Evolutionary conservation across 2,329 filamentous ascomycete species (phyloP).

Genomic region (Albophoma yamanashiensis): DNA sequence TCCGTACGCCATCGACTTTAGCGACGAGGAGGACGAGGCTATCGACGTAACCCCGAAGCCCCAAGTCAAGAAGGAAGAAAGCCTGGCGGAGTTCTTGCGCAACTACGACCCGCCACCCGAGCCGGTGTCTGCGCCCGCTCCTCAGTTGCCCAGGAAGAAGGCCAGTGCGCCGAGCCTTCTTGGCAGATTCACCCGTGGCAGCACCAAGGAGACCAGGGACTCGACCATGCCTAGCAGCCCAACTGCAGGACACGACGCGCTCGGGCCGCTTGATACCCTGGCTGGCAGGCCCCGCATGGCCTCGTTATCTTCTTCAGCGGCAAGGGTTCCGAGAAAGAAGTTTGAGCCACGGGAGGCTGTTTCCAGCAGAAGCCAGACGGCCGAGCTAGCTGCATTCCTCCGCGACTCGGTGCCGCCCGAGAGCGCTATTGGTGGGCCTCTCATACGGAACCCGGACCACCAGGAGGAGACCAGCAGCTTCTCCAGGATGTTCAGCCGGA

Average conservation of each 20-base stretch:
- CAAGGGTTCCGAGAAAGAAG: conserved; percentile 42
- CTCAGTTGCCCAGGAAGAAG: conserved; percentile 48
- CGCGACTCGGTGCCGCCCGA: conserved; percentile 54
- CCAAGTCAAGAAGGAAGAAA: conserved; percentile 47
- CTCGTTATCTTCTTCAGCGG: conserved; percentile 17
- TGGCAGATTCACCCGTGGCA: conserved; percentile 38
- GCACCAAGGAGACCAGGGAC: conserved; percentile 12
- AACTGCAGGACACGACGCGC: conserved; percentile 32
- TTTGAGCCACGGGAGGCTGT: conserved; percentile 46
- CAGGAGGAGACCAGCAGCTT: conserved; percentile 30
- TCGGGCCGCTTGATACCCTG: no score
- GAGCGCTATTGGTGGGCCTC: conserved; percentile 11
- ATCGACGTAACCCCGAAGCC: conserved; percentile 25
- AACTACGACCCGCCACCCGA: conserved; percentile 56
- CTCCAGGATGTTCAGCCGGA: conserved; percentile 37
- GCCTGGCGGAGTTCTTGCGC: conserved; percentile 61
- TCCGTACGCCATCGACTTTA: conserved; percentile 85
- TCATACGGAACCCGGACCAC: conserved; percentile 12
- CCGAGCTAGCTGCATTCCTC: conserved; percentile 64
- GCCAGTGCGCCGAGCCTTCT: conserved; percentile 52
- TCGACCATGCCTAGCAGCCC: conserved; percentile 15
- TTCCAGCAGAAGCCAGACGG: conserved; percentile 42
- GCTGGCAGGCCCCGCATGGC: conserved; percentile 9
- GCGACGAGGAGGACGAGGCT: conserved; percentile 47
- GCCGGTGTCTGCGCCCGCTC: conserved; percentile 21